phyloP scores from a whole-genome alignment of 225 moss, liverwort and hornwort genomes.

The Lunularia cruciata region DNA sequence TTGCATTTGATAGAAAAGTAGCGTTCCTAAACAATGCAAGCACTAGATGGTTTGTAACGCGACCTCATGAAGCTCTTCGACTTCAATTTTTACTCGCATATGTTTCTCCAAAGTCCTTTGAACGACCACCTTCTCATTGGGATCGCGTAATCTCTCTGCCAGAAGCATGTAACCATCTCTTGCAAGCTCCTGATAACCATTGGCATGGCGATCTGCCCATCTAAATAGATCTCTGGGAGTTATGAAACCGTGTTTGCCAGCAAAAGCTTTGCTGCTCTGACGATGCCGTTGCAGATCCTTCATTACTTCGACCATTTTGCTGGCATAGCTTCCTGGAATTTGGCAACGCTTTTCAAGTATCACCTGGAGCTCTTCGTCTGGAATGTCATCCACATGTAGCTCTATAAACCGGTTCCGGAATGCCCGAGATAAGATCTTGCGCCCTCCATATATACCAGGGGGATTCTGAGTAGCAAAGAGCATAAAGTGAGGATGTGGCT shows the following conservation, averaged over 20 bases:
- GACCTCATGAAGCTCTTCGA: slow-evolving; percentile 61
- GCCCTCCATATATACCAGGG: slow-evolving; percentile 97
- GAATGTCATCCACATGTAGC: slow-evolving; percentile 96
- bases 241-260: slow-evolving; percentile 98
- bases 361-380: slow-evolving; percentile 77
- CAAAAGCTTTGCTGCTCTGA: slow-evolving; percentile 94
- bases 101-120: slow-evolving; percentile 78
- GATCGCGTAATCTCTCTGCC: slow-evolving; percentile 79
- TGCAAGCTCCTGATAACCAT: slow-evolving; percentile 93
- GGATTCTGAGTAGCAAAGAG: slow-evolving; percentile 98
- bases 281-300: slow-evolving; percentile 95
- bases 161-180: slow-evolving; percentile 89
- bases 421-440: slow-evolving; percentile 88
- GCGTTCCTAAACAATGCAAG: not conserved
- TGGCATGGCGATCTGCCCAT: slow-evolving; percentile 94
- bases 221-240: slow-evolving; percentile 97
- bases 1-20: no score
- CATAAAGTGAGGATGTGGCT: slow-evolving; percentile 99
- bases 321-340: slow-evolving; percentile 94
- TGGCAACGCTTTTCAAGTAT: slow-evolving; percentile 90
- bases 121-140: slow-evolving; percentile 79
- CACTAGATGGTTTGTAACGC: not conserved
- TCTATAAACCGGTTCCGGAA: slow-evolving; percentile 98
- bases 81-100: slow-evolving; percentile 84
- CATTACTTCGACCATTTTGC: slow-evolving; percentile 97